A percentile compares a stretch with the other conserved stretches of the same genome.
Evolutionary conservation across 2,329 filamentous ascomycete genomes (phyloP).

Genomic region (Epichloe sp.): DNA sequence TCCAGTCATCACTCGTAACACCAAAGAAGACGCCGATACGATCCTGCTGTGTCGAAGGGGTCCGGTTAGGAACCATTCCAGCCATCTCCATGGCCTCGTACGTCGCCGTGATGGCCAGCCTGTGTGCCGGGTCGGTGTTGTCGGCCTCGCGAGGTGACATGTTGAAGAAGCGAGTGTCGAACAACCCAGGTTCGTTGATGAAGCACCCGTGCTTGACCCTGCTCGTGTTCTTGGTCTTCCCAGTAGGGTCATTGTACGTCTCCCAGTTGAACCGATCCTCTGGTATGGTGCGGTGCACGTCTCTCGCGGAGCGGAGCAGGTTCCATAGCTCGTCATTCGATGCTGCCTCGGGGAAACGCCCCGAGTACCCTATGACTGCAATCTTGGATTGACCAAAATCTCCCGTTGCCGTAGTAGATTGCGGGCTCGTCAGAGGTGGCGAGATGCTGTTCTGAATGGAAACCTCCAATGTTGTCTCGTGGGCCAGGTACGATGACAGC

Average conservation of each 20-base stretch:
- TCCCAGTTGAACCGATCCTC: slow-evolving; percentile 51
- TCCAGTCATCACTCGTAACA: slow-evolving; percentile 65
- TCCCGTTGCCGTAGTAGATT: too few relatives aligned
- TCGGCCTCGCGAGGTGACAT: slow-evolving; percentile 64
- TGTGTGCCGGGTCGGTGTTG: slow-evolving; percentile 62
- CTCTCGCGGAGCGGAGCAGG: slow-evolving; percentile 40
- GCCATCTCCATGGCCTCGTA: slow-evolving; percentile 70
- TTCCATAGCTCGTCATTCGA: slow-evolving; percentile 39
- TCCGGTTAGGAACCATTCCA: slow-evolving; percentile 28
- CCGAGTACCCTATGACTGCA: slow-evolving; percentile 57
- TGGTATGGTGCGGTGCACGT: slow-evolving; percentile 48
- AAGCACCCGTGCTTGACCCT: slow-evolving; percentile 57
- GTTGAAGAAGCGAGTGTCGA: slow-evolving; percentile 66
- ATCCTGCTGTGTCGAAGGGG: slow-evolving; percentile 36
- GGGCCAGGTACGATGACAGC: neutral
- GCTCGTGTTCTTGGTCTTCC: slow-evolving; percentile 52
- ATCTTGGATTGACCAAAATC: slow-evolving; percentile 20
- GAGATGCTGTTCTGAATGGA: too few relatives aligned
- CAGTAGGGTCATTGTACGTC: slow-evolving; percentile 51
- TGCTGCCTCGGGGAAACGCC: slow-evolving; percentile 25
- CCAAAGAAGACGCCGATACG: slow-evolving; percentile 63
- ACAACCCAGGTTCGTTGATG: slow-evolving; percentile 54
- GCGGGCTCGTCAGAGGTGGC: too few relatives aligned
- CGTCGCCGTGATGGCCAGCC: slow-evolving; percentile 56
- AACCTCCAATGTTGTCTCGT: too few relatives aligned